Percentiles rank a stretch among this genome's conserved stretches.
Conservation (phyloP, 2,329 filamentous ascomycete genomes). For the Fusarium citri region DNA sequence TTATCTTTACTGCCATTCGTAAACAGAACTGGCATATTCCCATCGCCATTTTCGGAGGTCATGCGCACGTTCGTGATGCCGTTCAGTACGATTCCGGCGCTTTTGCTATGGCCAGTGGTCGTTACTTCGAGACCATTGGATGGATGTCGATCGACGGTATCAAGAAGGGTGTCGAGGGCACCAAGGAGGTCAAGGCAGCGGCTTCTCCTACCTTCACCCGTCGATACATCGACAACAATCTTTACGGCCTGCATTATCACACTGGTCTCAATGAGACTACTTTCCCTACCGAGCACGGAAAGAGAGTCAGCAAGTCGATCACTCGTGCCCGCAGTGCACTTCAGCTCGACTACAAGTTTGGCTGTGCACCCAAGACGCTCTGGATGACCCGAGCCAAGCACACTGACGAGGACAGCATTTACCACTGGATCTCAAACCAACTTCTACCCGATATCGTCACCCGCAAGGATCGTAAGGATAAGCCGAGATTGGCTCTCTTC, state of each 20-base stretch:
- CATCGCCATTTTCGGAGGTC: slow-evolving; percentile 92
- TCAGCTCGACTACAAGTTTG: slow-evolving; percentile 77
- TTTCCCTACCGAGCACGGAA: slow-evolving; percentile 81
- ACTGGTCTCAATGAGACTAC: slow-evolving; percentile 76
- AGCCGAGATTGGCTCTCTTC: slow-evolving; percentile 77
- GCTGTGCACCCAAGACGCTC: slow-evolving; percentile 83
- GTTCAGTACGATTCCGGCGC: slow-evolving; percentile 81
- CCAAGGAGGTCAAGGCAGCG: slow-evolving; percentile 45
- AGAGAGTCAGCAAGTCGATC: slow-evolving; percentile 78
- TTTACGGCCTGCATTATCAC: slow-evolving; percentile 86
- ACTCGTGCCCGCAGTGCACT: slow-evolving; percentile 75
- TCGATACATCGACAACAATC: slow-evolving; percentile 93
- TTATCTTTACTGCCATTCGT: slow-evolving; percentile 83
- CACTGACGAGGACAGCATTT: slow-evolving; percentile 79
- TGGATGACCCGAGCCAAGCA: slow-evolving; percentile 87
- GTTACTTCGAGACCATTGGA: slow-evolving; percentile 95
- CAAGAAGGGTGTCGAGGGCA: slow-evolving; percentile 45
- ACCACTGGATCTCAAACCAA: slow-evolving; percentile 80
- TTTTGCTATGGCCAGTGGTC: slow-evolving; percentile 84
- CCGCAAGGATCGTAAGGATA: slow-evolving; percentile 67
- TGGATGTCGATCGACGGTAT: slow-evolving; percentile 87
- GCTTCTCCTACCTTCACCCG: slow-evolving; percentile 72
- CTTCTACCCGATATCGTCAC: slow-evolving; percentile 77
- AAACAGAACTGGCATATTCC: slow-evolving; percentile 81
- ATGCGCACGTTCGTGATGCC: slow-evolving; percentile 89